A percentile compares a stretch with the other conserved stretches of the same genome.
Conservation (phyloP, 2,329 filamentous ascomycete species). For the Ascochyta viciae-villosae region DNA sequence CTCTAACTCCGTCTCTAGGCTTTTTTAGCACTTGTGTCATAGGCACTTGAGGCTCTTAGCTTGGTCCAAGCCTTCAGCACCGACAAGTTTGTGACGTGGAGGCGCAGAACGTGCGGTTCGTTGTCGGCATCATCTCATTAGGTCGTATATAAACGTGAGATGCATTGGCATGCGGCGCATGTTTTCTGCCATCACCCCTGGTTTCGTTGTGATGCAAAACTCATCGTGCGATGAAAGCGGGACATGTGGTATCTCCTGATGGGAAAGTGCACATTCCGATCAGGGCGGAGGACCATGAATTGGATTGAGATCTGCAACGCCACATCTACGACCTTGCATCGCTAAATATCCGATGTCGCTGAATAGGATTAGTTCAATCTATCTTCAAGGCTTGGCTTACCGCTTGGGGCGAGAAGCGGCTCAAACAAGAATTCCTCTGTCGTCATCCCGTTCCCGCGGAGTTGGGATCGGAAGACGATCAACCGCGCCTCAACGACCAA, state of each 20-base stretch:
- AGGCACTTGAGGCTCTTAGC: neutral
- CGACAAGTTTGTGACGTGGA: neutral
- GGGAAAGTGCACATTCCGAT: constrained; percentile 8
- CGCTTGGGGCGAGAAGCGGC: constrained; percentile 1
- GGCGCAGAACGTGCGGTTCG: neutral
- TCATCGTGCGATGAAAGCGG: neutral
- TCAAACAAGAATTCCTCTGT: constrained; percentile 1
- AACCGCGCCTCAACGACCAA: neutral
- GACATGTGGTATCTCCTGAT: neutral
- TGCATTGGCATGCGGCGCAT: neutral
- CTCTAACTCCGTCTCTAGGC: neutral
- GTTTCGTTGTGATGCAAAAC: neutral
- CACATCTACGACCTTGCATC: neutral
- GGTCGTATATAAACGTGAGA: neutral
- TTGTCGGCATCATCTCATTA: neutral
- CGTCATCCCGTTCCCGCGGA: constrained; percentile 8
- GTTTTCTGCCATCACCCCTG: neutral
- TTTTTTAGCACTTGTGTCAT: neutral
- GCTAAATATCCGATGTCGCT: neutral
- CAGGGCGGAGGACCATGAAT: neutral
- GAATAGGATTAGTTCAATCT: neutral
- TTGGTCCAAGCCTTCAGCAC: neutral
- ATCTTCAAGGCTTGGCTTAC: neutral
- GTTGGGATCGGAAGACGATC: neutral
- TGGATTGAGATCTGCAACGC: constrained; percentile 4